A percentile compares a stretch with the other conserved stretches of the same genome.
Conservation (phyloP, 768 basidiomycete genomes). For the Collybia sp. region DNA sequence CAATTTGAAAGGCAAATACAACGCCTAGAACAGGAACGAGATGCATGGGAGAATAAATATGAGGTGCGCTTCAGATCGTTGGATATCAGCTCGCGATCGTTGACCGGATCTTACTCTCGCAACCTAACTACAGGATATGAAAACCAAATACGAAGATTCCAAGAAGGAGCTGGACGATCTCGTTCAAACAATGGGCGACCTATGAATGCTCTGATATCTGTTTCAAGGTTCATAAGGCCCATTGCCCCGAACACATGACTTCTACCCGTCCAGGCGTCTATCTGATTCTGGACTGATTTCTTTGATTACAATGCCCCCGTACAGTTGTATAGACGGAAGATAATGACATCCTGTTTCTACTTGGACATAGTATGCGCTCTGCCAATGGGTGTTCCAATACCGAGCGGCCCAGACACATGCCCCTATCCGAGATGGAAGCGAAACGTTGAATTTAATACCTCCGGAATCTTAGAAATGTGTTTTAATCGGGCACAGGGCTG, state of each 20-base stretch:
- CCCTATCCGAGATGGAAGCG: too few species aligned
- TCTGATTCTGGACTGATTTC: constrained; percentile 5
- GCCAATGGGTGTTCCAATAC: too few species aligned
- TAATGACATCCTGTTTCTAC: not conserved
- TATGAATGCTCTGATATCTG: constrained; percentile 32
- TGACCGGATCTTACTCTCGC: constrained; percentile 1
- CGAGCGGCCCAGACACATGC: too few species aligned
- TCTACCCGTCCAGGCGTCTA: not conserved
- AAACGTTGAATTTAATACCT: too few species aligned
- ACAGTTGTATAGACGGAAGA: too few species aligned
- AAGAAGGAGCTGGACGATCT: constrained; percentile 86
- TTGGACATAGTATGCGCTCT: too few species aligned
- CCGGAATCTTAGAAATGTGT: too few species aligned
- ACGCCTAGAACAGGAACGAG: constrained; percentile 86
- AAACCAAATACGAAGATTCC: constrained; percentile 64
- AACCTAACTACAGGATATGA: constrained; percentile 50
- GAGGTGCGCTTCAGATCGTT: constrained; percentile 52
- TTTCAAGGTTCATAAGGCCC: constrained; percentile 1
- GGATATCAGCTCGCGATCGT: too few species aligned
- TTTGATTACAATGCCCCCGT: constrained; percentile 1
- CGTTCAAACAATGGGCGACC: constrained; percentile 65
- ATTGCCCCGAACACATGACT: constrained; percentile 1
- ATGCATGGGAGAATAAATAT: constrained; percentile 90
- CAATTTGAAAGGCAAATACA: constrained; percentile 93
- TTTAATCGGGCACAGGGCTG: too few species aligned